phyloP scores from a whole-genome alignment of 352 stramenopile species.

The Elongisporangium prolatum region DNA sequence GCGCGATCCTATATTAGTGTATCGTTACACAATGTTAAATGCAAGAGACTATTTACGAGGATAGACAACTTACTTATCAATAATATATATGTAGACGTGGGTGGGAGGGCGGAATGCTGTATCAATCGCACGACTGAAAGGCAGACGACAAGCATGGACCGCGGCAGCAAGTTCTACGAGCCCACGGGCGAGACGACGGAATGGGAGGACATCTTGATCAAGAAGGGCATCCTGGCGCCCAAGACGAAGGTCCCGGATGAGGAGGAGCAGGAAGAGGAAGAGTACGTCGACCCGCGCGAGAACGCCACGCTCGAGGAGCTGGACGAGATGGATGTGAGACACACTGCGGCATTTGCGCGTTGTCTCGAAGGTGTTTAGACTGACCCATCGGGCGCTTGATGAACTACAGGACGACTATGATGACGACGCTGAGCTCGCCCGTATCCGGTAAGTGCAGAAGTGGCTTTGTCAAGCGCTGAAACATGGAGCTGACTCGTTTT shows the following conservation, averaged over 20 bases:
- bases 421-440: constrained; percentile 67
- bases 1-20: neutral
- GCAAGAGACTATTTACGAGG: too few relatives aligned
- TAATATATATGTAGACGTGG: neutral
- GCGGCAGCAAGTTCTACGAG: constrained; percentile 81
- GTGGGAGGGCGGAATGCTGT: constrained; percentile 6
- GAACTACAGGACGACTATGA: constrained; percentile 72
- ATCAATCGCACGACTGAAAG: neutral
- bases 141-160: constrained; percentile 26
- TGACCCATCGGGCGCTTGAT: neutral
- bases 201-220: constrained; percentile 88
- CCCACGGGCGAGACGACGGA: constrained; percentile 87
- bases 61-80: too few relatives aligned
- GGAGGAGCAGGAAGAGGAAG: constrained; percentile 60
- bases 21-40: neutral
- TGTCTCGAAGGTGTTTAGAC: neutral
- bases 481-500: constrained; percentile 1
- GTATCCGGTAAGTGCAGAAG: constrained; percentile 39
- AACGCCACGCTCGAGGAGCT: constrained; percentile 81
- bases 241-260: constrained; percentile 87
- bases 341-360: neutral
- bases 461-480: neutral
- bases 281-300: constrained; percentile 70
- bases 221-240: constrained; percentile 84
- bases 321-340: constrained; percentile 71